Evolutionary conservation across 345 rosid species (phyloP), one percentile per base, ranked within the genome.

Genomic region (Camelina sativa): DNA sequence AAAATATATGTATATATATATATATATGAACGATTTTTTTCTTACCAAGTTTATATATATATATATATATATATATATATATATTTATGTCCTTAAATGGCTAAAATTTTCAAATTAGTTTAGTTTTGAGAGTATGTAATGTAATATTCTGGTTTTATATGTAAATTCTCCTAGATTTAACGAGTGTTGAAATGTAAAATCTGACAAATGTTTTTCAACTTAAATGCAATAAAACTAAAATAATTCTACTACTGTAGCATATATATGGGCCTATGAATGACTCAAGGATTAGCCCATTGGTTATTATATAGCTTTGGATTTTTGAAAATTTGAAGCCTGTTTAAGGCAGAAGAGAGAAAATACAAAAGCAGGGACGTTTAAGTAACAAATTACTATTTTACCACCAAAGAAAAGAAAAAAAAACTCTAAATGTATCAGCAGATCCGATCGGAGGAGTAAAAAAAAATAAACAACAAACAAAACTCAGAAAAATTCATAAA

Each of bases 321-420:
- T 34, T 34, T 38, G 32, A 51, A 51, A 53, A 12, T 47, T 8
- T 17, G 3, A 75, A 75, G 78, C 62, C 73, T 67, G 67, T 67
- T 74, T 38, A 43, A 17, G 17, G 17, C 17, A 17, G 17, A 17
- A 17, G 17, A 17, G 17, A 17, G 17, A 17, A 17, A 17, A 17
- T 17, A 17, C 17, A 17, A 17, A 17, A 11, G 25, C 59, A 83
- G 38, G 87, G 77, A 74, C 77, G 58, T 80, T 84, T 13, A 16
- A 87, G 89, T 73, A 82, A 64, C 60, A 73, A 76, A 74, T 72
- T 37, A 73, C 78, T 11, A 28, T 16, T 61, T 59, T 61, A 67
- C 75, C 76, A 68, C 78, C 66, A 25, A 25, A 17, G 17, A 17
- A 17, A 17, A 17, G 17, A 17, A 44, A 62, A 44, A 62, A 67